phyloP scores from a whole-genome alignment of 2,329 filamentous ascomycete genomes.

The Ambrosiella beaveri region DNA sequence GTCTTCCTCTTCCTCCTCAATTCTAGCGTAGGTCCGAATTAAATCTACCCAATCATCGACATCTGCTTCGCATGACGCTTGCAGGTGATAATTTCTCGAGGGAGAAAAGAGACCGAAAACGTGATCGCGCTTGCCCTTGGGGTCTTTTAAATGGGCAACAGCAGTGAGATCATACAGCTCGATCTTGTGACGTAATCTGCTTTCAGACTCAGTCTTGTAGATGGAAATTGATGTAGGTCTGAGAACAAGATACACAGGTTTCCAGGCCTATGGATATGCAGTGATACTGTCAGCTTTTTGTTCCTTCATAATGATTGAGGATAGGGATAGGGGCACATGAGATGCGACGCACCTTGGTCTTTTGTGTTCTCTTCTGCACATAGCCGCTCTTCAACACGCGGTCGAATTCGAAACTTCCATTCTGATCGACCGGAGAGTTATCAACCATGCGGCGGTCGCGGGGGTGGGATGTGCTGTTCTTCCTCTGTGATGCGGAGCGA shows the following conservation, averaged over 20 bases:
- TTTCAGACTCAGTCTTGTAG: conserved; percentile 84
- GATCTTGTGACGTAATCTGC: conserved; percentile 75
- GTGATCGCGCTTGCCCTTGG: conserved; percentile 70
- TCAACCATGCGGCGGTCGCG: conserved; percentile 26
- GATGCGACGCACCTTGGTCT: conserved; percentile 56
- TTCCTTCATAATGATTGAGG: neutral
- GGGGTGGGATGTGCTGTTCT: neutral
- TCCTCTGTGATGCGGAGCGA: neutral
- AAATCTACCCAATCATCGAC: conserved; percentile 73
- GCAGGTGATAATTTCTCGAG: conserved; percentile 78
- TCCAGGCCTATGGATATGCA: conserved; percentile 52
- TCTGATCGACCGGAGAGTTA: conserved; percentile 74
- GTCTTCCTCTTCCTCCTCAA: conserved; percentile 78
- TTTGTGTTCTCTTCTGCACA: conserved; percentile 75
- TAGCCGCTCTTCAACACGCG: conserved; percentile 79
- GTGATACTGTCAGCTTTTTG: conserved; percentile 3
- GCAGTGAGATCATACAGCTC: conserved; percentile 80
- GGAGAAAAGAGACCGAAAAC: conserved; percentile 88
- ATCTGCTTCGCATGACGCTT: conserved; percentile 55
- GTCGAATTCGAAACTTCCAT: conserved; percentile 92
- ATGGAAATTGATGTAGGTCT: conserved; percentile 79
- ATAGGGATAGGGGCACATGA: neutral
- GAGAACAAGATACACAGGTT: conserved; percentile 72
- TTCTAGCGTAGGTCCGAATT: conserved; percentile 62
- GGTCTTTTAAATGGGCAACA: conserved; percentile 72